A percentile compares a stretch with the other conserved stretches of the same genome.
Evolutionary conservation across 2,329 filamentous ascomycete species (phyloP).

Genomic region (Colletotrichum kahawae): DNA sequence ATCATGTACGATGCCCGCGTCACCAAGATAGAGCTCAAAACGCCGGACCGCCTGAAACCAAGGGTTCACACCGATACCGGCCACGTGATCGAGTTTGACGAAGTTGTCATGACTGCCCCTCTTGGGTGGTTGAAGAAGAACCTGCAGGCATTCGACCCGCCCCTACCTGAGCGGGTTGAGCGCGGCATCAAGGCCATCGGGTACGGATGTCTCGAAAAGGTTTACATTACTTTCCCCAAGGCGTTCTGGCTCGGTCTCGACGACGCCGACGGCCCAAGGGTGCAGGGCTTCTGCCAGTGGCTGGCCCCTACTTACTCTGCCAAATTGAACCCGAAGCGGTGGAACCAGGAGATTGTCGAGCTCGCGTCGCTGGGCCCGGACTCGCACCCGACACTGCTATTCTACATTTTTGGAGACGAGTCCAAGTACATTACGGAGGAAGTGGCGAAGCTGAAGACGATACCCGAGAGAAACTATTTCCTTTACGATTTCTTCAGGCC

Average conservation of each 20-base stretch:
- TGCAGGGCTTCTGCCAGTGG: conserved; percentile 78
- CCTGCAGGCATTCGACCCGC: conserved; percentile 61
- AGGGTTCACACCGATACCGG: conserved; percentile 52
- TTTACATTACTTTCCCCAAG: conserved; percentile 72
- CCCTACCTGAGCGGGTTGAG: conserved; percentile 60
- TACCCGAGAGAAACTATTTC: conserved; percentile 54
- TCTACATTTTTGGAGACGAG: conserved; percentile 76
- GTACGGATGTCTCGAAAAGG: conserved; percentile 75
- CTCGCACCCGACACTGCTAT: conserved; percentile 82
- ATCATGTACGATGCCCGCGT: conserved; percentile 58
- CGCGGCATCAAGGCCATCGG: conserved; percentile 68
- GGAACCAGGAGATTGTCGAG: conserved; percentile 81
- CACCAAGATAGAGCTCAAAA: conserved; percentile 42
- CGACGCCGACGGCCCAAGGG: conserved; percentile 37
- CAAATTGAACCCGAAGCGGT: conserved; percentile 64
- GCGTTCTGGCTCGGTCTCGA: conserved; percentile 72
- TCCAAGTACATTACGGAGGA: conserved; percentile 57
- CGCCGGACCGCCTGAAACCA: conserved; percentile 32
- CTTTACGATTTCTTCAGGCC: conserved; percentile 75
- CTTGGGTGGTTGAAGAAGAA: conserved; percentile 73
- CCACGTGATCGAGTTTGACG: conserved; percentile 61
- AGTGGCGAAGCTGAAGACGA: conserved; percentile 44
- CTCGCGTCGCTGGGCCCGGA: conserved; percentile 69
- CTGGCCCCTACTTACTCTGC: conserved; percentile 71
- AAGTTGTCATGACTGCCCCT: conserved; percentile 71